Conservation (phyloP, 805 yeast species). For the Saturnispora sekii region DNA sequence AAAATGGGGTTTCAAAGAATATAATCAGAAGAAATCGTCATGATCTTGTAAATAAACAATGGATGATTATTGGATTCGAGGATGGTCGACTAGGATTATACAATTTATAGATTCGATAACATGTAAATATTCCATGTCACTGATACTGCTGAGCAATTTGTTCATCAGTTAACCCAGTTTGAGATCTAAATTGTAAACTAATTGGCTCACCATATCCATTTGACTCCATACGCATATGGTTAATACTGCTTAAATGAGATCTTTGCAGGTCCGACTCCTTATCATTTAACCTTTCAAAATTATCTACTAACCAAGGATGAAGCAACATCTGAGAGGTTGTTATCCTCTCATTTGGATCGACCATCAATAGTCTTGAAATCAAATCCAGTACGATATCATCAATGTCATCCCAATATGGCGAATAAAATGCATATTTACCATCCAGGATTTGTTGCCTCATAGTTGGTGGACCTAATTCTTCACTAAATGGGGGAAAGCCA, state of each 20-base stretch:
- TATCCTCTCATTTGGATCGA: conserved; percentile 37
- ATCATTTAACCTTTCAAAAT: conserved; percentile 1
- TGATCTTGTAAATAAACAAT: conserved; percentile 14
- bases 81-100: conserved; percentile 27
- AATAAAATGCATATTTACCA: conserved; percentile 63
- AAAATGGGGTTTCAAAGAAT: conserved; percentile 27
- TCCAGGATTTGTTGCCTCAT: conserved; percentile 65
- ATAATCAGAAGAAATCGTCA: conserved; percentile 24
- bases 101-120: neutral
- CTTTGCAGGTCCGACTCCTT: neutral
- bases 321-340: conserved; percentile 30
- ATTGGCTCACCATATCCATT: conserved; percentile 22
- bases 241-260: neutral
- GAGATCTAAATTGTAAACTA: conserved; percentile 19
- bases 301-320: conserved; percentile 37
- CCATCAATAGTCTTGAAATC: conserved; percentile 50
- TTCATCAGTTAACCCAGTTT: conserved; percentile 19
- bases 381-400: conserved; percentile 57
- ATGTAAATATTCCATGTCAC: neutral
- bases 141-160: conserved; percentile 6
- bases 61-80: conserved; percentile 26
- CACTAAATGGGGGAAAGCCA: conserved; percentile 82
- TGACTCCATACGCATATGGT: conserved; percentile 5
- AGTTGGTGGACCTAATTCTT: conserved; percentile 68
- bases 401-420: conserved; percentile 73